These are phyloP conservation scores for Kodamaea arcana DNA, from an alignment of 1,139 yeast species.

Conservation along the genomic window DNA sequence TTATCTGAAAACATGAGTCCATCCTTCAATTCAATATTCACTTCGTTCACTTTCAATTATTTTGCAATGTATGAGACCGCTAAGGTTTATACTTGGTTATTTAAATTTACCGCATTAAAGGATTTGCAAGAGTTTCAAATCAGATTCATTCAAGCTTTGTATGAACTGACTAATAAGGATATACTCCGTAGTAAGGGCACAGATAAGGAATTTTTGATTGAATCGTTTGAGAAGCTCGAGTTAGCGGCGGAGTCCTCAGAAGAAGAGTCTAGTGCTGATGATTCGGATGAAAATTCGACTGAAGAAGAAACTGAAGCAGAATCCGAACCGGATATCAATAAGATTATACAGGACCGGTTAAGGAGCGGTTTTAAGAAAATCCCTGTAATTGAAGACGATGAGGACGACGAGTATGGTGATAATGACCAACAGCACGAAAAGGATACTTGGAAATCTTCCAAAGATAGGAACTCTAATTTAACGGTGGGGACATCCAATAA, in stretches of 20 bases:
- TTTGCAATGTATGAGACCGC: constrained; percentile 18
- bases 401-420: constrained; percentile 20
- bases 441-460: constrained; percentile 10
- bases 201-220: constrained; percentile 24
- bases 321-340: constrained; percentile 8
- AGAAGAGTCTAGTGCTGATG: constrained; percentile 11
- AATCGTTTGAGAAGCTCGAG: constrained; percentile 24
- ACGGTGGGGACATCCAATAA: constrained; percentile 69
- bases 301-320: constrained; percentile 11
- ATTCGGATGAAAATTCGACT: constrained; percentile 8
- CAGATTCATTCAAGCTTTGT: constrained; percentile 48
- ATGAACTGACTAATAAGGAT: constrained; percentile 55
- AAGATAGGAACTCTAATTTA: constrained; percentile 54
- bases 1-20: constrained; percentile 58
- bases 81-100: constrained; percentile 55
- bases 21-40: constrained; percentile 53
- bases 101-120: constrained; percentile 49
- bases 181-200: constrained; percentile 35
- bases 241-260: constrained; percentile 20
- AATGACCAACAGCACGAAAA: constrained; percentile 13
- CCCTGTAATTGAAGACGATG: constrained; percentile 17
- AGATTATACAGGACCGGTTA: neutral
- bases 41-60: constrained; percentile 66
- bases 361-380: neutral
- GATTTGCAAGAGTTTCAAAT: constrained; percentile 40